phyloP scores from a whole-genome alignment of 106 monocot genomes.

The Allium cepa region DNA sequence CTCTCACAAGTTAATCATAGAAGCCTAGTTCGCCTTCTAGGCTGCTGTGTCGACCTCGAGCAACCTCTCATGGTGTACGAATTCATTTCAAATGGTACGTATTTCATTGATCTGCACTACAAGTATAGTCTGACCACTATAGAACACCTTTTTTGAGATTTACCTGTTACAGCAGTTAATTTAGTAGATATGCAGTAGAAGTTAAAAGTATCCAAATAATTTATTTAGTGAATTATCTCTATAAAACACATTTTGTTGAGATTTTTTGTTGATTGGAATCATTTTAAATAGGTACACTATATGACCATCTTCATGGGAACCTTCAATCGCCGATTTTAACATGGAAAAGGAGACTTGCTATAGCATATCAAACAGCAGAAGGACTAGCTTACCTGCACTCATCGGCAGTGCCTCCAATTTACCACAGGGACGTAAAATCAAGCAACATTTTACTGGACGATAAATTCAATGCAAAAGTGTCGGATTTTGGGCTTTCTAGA shows the following conservation, averaged over 20 bases:
- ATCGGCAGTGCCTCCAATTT: conserved; percentile 55
- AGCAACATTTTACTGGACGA: conserved; percentile 65
- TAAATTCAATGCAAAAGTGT: conserved; percentile 52
- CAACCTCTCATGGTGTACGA: conserved; percentile 67
- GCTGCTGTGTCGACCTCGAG: conserved; percentile 62
- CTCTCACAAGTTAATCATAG: conserved; percentile 68
- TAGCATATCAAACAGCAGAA: conserved; percentile 49
- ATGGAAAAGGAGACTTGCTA: conserved; percentile 37
- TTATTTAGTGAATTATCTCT: no score
- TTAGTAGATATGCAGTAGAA: no score
- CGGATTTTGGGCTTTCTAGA: conserved; percentile 58
- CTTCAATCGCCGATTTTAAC: conserved; percentile 13
- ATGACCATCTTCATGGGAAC: conserved; percentile 37
- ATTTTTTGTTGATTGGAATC: no score
- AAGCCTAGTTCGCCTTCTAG: conserved; percentile 50
- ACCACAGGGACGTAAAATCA: conserved; percentile 68
- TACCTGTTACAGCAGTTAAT: no score
- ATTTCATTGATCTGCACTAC: no score
- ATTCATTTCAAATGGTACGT: conserved; percentile 49
- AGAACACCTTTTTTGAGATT: no score
- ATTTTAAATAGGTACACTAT: conserved; percentile 13
- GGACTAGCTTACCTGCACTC: conserved; percentile 64
- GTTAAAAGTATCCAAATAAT: no score
- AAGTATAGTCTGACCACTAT: no score
- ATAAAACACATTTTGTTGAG: no score